Evolutionary conservation across 2,329 filamentous ascomycete species (phyloP), one percentile per base, ranked within the genome.

Genomic region (Cladosporium colombiae): DNA sequence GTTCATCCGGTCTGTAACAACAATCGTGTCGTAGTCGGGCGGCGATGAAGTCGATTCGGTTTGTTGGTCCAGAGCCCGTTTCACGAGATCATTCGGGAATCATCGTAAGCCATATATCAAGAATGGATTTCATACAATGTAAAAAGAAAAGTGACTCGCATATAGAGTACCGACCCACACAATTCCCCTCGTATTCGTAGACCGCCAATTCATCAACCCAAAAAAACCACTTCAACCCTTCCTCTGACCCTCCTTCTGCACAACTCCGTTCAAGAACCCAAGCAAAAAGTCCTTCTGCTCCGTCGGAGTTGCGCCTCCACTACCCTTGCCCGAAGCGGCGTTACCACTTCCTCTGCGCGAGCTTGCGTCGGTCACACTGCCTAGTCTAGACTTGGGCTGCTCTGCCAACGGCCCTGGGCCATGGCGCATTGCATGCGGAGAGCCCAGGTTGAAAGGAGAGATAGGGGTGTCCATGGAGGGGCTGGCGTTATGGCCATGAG

Each of bases 201-300:
- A 5, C 27, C 52, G 10, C 52, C 27, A 33, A 33, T 29, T 55
- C 18, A 33, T 8, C n/a, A 55, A 21, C 4, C 14, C n/a, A 31
- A 8, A 31, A 31, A 31, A 8, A 31, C 21, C 50, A 31, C 18
- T 21, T 31, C 27, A 55, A 46, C 60, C 44, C 29, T 63, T 65
- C 33, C 44, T 60, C 29, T 52, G 60, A 18, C 74, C 74, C 66
- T 75, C 74, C 60, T 73, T 74, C 69, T 71, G 67, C 33, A 77
- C 75, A 4, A 78, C 75, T 1, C 74, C 75, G 68, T 77, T 76
- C 23, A 78, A 66, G 64, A 75, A 78, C 40, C 70, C 74, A 67
- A 77, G 66, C 68, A 78, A 68, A 52, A 78, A 75, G 44, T 72
- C 75, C 67, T 76, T 77, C 11, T 71, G 71, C 66, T 77, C 74